phyloP scores from a whole-genome alignment of 2,329 filamentous ascomycete genomes.

The Paecilomyces sp. region DNA sequence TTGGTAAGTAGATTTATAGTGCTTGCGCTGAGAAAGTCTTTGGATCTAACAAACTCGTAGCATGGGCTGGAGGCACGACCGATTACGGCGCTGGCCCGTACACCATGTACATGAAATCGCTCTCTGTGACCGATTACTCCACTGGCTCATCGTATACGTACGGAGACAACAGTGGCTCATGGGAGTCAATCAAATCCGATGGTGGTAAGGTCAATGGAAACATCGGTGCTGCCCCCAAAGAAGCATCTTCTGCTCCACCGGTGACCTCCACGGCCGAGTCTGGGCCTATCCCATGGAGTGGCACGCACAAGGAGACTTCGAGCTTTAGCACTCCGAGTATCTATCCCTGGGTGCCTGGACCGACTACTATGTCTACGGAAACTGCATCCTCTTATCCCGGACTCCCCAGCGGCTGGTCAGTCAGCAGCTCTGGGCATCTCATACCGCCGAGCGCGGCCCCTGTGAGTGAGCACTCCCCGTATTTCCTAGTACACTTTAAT shows the following conservation, averaged over 20 bases:
- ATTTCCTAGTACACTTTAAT: slow-evolving; percentile 6
- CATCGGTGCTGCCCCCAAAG: slow-evolving; percentile 34
- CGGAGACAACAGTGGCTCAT: slow-evolving; percentile 67
- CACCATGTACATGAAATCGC: slow-evolving; percentile 71
- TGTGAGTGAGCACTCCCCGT: slow-evolving; percentile 52
- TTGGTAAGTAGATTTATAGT: slow-evolving; percentile 40
- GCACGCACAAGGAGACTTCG: slow-evolving; percentile 37
- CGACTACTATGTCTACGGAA: slow-evolving; percentile 43
- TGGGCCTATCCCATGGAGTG: slow-evolving; percentile 59
- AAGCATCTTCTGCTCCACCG: slow-evolving; percentile 49
- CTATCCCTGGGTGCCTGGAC: slow-evolving; percentile 60
- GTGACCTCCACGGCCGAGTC: slow-evolving; percentile 55
- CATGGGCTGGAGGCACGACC: slow-evolving; percentile 80
- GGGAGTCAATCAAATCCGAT: slow-evolving; percentile 74
- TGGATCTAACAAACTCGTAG: slow-evolving; percentile 15
- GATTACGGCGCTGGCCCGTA: slow-evolving; percentile 80
- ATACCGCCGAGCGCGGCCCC: slow-evolving; percentile 62
- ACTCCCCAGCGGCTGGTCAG: slow-evolving; percentile 74
- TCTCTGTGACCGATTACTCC: slow-evolving; percentile 83
- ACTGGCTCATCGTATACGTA: slow-evolving; percentile 83
- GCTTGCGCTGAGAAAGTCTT: slow-evolving; percentile 6
- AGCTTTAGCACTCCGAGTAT: slow-evolving; percentile 52
- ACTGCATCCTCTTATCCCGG: slow-evolving; percentile 39
- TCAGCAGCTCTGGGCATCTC: slow-evolving; percentile 72
- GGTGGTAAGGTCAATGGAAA: slow-evolving; percentile 68